Evolutionary conservation across 140 eudicot genomes (phyloP), one percentile per base, ranked within the genome.

Genomic region (Flaveria floridana): DNA sequence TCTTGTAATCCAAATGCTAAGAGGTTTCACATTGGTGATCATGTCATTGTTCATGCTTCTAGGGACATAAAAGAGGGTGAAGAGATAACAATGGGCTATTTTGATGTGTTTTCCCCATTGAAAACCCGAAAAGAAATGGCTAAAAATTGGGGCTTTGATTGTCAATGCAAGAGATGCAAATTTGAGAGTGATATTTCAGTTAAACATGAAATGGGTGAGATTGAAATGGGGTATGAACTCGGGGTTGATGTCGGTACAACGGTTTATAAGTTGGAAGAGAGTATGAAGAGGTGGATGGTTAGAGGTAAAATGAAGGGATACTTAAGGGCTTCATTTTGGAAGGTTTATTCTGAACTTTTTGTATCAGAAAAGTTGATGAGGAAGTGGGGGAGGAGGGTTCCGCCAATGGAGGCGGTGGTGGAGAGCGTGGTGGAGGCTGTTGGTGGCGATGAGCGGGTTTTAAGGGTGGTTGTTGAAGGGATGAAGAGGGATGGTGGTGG

Each of bases 311-410:
- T 80, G 25, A 93, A 93, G 69, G 97, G 98, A 12, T 91, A 82
- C 39, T 78, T 93, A 53, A 85, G 96, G 68, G 91, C 98, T 48
- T 90, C 97, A 15, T 93, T 90, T 86, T 93, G 98, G 98, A 81
- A 64, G 48, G 96, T 87, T 34, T 88, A 88, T 87, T 79, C 84
- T 0, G 87, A 85, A 28, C 88, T 83, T 58, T 89, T 79, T 50
- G 85, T 81, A n/a, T 88, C 98, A 1, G 97, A 93, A 21, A 93
- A 86, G 80, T 51, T 83, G 81, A 80, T 85, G 86, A 84, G 86
- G 83, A 82, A 80, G 76, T 90, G 96, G 97, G 97, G 97, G 63
- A 88, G 94, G 74, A 82, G 76, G 71, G 80, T 90, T 74, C 94
- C 97, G 70, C 65, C 86, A 19, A 66, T 76, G 76, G 97, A 88